A percentile compares a stretch with the other conserved stretches of the same genome.
phyloP scores from a whole-genome alignment of 768 basidiomycete genomes.

The Tephrocybe rancida region DNA sequence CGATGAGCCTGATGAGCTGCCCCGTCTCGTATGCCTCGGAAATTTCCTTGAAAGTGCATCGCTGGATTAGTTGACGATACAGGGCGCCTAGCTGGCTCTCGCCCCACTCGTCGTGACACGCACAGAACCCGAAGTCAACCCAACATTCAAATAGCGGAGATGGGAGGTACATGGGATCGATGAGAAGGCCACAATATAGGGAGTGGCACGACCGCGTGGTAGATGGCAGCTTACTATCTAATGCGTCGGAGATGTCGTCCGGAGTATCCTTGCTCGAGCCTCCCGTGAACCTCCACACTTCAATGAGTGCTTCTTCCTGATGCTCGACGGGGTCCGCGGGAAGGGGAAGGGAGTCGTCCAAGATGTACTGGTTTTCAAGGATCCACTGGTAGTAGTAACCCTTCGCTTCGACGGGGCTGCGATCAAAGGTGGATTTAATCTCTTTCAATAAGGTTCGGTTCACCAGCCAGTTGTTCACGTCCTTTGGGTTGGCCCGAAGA shows the following conservation, averaged over 20 bases:
- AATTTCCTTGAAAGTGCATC: conserved; percentile 40
- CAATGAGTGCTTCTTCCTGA: conserved; percentile 3
- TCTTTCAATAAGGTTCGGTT: no score
- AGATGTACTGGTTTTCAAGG: conserved; percentile 31
- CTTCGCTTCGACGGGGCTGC: conserved; percentile 20
- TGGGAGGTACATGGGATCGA: conserved; percentile 11
- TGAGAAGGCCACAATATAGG: conserved; percentile 5
- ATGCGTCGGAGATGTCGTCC: conserved; percentile 4
- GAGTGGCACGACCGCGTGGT: conserved; percentile 1
- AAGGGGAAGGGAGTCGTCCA: conserved; percentile 18
- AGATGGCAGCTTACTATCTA: neutral
- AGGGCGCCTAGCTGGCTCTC: conserved; percentile 11
- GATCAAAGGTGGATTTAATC: conserved; percentile 30
- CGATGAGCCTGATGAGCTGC: conserved; percentile 26
- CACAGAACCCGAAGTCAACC: conserved; percentile 27
- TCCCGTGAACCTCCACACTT: conserved; percentile 16
- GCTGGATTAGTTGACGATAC: conserved; percentile 25
- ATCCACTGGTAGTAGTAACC: conserved; percentile 39
- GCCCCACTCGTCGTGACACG: conserved; percentile 2
- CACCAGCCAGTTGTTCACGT: no score
- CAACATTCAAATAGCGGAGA: conserved; percentile 14
- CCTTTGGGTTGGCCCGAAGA: no score
- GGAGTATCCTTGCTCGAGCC: conserved; percentile 5
- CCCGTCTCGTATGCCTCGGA: conserved; percentile 25
- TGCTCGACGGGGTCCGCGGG: neutral